A percentile compares a stretch with the other conserved stretches of the same genome.
Conservation (phyloP, 116 monocot genomes). For the Trichopus zeylanicus region DNA sequence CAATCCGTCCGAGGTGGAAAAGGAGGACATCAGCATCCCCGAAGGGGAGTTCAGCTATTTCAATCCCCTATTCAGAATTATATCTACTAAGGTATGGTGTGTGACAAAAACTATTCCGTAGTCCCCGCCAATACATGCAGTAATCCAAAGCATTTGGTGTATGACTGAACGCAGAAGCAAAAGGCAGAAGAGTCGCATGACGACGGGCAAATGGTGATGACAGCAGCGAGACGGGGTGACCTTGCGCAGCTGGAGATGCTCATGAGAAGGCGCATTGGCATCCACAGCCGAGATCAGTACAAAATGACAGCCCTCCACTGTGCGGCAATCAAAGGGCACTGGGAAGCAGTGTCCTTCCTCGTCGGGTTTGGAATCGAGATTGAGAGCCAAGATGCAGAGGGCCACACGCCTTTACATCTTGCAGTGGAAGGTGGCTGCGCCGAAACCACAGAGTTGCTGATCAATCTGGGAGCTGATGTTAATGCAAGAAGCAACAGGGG, state of each 20-base stretch:
- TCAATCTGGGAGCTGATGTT: slow-evolving; percentile 43
- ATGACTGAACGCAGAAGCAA: no score
- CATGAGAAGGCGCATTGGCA: slow-evolving; percentile 25
- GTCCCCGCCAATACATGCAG: no score
- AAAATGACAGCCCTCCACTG: slow-evolving; percentile 62
- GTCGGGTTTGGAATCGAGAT: slow-evolving; percentile 45
- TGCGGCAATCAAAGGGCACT: slow-evolving; percentile 62
- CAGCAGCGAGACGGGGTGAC: slow-evolving; percentile 61
- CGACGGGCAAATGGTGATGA: slow-evolving; percentile 49
- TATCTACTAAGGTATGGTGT: no score
- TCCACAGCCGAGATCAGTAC: slow-evolving; percentile 45
- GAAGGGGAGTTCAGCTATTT: slow-evolving; percentile 23
- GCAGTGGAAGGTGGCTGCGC: slow-evolving; percentile 63
- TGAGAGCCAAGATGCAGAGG: slow-evolving; percentile 56
- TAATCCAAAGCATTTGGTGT: no score
- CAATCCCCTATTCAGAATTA: neutral
- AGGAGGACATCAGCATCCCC: slow-evolving; percentile 11
- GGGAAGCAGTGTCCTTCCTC: slow-evolving; percentile 38
- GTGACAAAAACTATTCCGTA: no score
- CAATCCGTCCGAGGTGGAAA: slow-evolving; percentile 16
- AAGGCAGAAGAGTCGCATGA: slow-evolving; percentile 45
- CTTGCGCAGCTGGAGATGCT: slow-evolving; percentile 40
- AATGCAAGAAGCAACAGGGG: slow-evolving; percentile 41
- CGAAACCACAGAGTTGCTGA: slow-evolving; percentile 34
- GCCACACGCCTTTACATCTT: slow-evolving; percentile 63